These are phyloP conservation scores for Ocimum tenuiflorum DNA, from an alignment of 257 asterid genomes.

Conservation along the genomic window DNA sequence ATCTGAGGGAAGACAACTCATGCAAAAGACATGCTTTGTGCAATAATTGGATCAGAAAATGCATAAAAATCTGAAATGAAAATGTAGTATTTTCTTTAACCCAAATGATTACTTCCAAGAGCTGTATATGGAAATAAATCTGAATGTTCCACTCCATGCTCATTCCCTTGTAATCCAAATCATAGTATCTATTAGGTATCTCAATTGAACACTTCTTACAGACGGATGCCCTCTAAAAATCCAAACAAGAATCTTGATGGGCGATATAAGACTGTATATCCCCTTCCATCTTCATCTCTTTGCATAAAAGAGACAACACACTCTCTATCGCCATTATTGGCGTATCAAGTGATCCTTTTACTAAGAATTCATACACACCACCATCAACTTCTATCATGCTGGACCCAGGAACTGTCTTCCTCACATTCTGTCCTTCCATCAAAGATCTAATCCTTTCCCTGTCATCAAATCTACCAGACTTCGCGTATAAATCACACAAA, in stretches of 20 bases:
- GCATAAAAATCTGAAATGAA: background rate
- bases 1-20: background rate
- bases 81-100: too few species aligned
- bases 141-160: too few species aligned
- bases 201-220: conserved; percentile 7
- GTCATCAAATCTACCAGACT: conserved; percentile 53
- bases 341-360: conserved; percentile 47
- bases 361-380: conserved; percentile 48
- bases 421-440: conserved; percentile 45
- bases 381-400: conserved; percentile 67
- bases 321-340: conserved; percentile 30
- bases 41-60: background rate
- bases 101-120: too few species aligned
- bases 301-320: conserved; percentile 31
- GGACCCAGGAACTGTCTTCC: conserved; percentile 59
- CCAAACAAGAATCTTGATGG: background rate
- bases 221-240: background rate
- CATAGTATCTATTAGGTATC: background rate
- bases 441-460: conserved; percentile 42
- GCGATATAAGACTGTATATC: background rate
- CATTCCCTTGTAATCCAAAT: too few species aligned
- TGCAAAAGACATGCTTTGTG: background rate
- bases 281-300: conserved; percentile 40
- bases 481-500: conserved; percentile 62
- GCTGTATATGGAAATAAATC: too few species aligned